These are phyloP conservation scores for Colletotrichum echinochloae DNA, from an alignment of 2,329 filamentous ascomycete genomes.

Conservation along the genomic window DNA sequence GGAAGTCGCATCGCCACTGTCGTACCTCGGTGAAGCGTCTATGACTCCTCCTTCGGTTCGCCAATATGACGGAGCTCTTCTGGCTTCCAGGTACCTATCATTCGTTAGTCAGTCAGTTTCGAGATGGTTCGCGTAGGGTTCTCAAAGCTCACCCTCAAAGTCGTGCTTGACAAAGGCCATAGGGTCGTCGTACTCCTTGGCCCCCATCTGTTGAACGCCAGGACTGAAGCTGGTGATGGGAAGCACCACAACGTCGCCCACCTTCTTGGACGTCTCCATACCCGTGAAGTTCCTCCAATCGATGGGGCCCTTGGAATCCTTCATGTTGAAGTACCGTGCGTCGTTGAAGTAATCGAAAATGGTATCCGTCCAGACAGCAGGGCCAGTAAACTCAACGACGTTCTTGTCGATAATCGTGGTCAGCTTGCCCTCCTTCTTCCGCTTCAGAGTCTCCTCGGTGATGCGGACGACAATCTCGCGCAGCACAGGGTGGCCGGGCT, in stretches of 20 bases:
- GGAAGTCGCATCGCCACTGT: conserved; percentile 14
- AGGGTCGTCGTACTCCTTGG: conserved; percentile 87
- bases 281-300: conserved; percentile 91
- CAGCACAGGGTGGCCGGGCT: conserved; percentile 92
- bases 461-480: conserved; percentile 89
- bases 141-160: conserved; percentile 80
- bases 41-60: conserved; percentile 49
- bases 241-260: conserved; percentile 92
- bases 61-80: conserved; percentile 79
- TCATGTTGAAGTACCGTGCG: conserved; percentile 86
- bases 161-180: conserved; percentile 98
- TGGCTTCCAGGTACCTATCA: conserved; percentile 79
- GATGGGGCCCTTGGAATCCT: conserved; percentile 76
- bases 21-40: conserved; percentile 20
- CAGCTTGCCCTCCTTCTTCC: conserved; percentile 76
- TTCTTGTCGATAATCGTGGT: conserved; percentile 70
- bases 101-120: neutral
- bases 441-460: conserved; percentile 81
- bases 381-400: conserved; percentile 94
- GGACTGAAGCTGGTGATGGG: conserved; percentile 98
- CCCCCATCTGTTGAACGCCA: conserved; percentile 92
- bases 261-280: conserved; percentile 84
- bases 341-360: conserved; percentile 97
- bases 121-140: neutral
- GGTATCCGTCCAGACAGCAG: conserved; percentile 92